Evolutionary conservation across 2,329 filamentous ascomycete genomes (phyloP), one percentile per base, ranked within the genome.

Genomic region (Epicoccum nigrum): DNA sequence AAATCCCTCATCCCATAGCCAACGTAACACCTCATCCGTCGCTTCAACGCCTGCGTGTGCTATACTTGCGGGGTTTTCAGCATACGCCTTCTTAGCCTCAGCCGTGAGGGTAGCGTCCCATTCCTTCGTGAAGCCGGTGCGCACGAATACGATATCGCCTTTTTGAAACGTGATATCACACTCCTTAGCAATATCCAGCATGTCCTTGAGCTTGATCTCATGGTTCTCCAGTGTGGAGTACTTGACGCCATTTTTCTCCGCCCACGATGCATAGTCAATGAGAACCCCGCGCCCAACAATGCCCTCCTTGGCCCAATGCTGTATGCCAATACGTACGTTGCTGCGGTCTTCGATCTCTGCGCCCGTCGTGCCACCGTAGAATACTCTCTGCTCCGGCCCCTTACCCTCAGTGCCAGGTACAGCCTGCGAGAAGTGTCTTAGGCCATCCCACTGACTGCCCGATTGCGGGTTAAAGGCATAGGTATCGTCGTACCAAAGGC

Each of bases 1-100:
- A 21, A 71, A 61, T 2, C 61, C 52, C 16, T 59, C 62, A 27
- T 71, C 58, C 68, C 68, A 71, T 23, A 71, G 41, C 63, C 63
- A 72, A n/a, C 64, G 51, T 30, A 70, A 44, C 0, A 67, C 48
- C 32, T 68, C 66, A 8, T 59, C 37, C 6, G 45, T 59, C 4
- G 51, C 49, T 32, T 64, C 62, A 4, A 67, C 50, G 4, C 59
- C 59, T 9, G 52, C 73, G 42, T 75, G 72, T 34, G 69, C 45
- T 0, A 74, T 71, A 2, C 47, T 55, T 31, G 28, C 41, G 1
- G 58, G 13, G 19, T 54, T 60, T 5, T 62, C 56, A 8, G 68
- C 66, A 45, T 75, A 60, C 4, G 13, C 28, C 31, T 44, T 27
- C 23, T 63, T 59, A 7, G 44, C 41, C 23, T 56, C 46, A 2